Evolutionary conservation across 202 grass and related monocot genomes (phyloP).

Genomic region (Digitaria exilis): DNA sequence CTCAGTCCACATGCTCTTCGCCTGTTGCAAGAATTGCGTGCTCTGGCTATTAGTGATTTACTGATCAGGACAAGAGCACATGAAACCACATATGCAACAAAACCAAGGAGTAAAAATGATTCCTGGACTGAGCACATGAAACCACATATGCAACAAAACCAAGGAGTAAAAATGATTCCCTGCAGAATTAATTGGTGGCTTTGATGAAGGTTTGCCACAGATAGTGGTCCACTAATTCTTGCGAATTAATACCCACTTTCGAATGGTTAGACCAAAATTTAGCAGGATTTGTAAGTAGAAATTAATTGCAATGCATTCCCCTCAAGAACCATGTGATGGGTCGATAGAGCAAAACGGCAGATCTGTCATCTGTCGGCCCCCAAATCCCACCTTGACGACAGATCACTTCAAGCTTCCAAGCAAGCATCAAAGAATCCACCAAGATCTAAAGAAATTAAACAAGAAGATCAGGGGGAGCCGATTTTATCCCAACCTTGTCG

Average conservation of each 20-base stretch:
- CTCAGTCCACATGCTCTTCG: slow-evolving; percentile 49
- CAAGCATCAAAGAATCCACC: not conserved
- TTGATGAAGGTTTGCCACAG: slow-evolving; percentile 17
- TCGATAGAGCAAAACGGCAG: not conserved
- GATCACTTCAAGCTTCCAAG: not conserved
- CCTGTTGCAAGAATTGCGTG: slow-evolving; percentile 20
- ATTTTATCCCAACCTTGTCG: slow-evolving; percentile 32
- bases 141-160: not conserved
- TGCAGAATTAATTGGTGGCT: not conserved
- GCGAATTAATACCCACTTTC: slow-evolving; percentile 31
- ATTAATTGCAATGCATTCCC: not conserved
- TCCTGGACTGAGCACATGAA: too few relatives aligned
- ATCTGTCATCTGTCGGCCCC: not conserved
- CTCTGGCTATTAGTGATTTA: not conserved
- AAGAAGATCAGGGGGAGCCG: not conserved
- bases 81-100: not conserved
- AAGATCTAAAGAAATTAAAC: not conserved
- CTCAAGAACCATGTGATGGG: not conserved
- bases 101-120: not conserved
- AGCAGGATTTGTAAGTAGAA: slow-evolving; percentile 23
- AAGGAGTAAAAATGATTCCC: not conserved
- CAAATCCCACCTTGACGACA: not conserved
- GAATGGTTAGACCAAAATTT: not conserved
- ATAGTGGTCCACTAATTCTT: slow-evolving; percentile 40
- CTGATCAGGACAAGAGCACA: too few relatives aligned